phyloP scores from a whole-genome alignment of 1,284 basidiomycete species.

The Fistulinella cinereoalba region DNA sequence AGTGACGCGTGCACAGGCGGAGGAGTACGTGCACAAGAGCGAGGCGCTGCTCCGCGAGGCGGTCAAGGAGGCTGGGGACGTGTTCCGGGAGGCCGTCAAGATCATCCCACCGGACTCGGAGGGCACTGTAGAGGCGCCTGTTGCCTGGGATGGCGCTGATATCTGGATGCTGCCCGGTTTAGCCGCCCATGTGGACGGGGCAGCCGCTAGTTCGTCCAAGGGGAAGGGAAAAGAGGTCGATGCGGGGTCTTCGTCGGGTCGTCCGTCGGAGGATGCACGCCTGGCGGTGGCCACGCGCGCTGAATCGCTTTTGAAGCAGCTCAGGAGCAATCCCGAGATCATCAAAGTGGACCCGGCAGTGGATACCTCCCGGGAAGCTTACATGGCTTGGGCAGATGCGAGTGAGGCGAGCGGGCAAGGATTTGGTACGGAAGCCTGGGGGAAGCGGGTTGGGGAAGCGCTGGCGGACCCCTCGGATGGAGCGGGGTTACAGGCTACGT shows the following conservation, averaged over 20 bases:
- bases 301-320: conserved; percentile 70
- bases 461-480: conserved; percentile 54
- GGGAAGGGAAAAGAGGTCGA: conserved; percentile 43
- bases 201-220: conserved; percentile 13
- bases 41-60: conserved; percentile 70
- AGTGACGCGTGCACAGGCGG: conserved; percentile 71
- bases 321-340: conserved; percentile 75
- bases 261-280: conserved; percentile 42
- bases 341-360: conserved; percentile 74
- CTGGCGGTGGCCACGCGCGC: conserved; percentile 69
- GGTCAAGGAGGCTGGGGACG: conserved; percentile 71
- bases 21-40: conserved; percentile 79
- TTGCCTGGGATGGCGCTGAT: conserved; percentile 81
- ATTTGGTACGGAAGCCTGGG: conserved; percentile 61
- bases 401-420: conserved; percentile 49
- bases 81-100: conserved; percentile 81
- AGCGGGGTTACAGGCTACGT: conserved; percentile 54
- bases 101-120: conserved; percentile 77
- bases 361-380: conserved; percentile 58
- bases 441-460: conserved; percentile 46
- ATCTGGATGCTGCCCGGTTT: conserved; percentile 65
- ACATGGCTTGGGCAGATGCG: conserved; percentile 55
- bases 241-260: conserved; percentile 32
- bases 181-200: conserved; percentile 27
- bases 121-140: conserved; percentile 29